phyloP scores from a whole-genome alignment of 192 early-diverging fungal species.

The Coemansia reversa region DNA sequence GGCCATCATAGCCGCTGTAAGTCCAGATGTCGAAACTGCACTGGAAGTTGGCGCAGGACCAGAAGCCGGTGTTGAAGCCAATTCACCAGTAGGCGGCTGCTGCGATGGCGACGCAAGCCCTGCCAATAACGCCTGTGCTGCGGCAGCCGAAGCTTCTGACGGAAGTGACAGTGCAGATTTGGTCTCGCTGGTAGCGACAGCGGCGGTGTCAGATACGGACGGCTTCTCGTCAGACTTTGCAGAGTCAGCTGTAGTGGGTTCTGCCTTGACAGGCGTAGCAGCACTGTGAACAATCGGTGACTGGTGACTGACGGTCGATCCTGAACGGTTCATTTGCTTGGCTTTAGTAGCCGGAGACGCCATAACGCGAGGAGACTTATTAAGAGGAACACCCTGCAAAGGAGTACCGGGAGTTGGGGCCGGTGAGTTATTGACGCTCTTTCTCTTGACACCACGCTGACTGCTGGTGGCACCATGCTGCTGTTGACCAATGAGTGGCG shows the following conservation, averaged over 20 bases:
- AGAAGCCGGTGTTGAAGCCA: neutral
- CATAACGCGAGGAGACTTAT: slow-evolving; percentile 42
- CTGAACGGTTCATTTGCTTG: slow-evolving; percentile 15
- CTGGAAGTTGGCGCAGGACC: neutral
- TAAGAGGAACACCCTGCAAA: slow-evolving; percentile 8
- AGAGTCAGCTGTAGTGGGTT: neutral
- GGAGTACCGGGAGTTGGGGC: slow-evolving; percentile 10
- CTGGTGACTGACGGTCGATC: slow-evolving; percentile 15
- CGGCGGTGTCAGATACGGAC: neutral
- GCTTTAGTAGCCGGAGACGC: slow-evolving; percentile 11
- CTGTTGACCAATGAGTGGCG: slow-evolving; percentile 22
- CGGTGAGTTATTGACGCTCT: slow-evolving; percentile 49
- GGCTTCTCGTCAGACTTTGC: slow-evolving; percentile 1
- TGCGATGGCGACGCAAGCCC: neutral
- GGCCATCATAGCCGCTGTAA: slow-evolving; percentile 25
- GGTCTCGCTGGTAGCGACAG: neutral
- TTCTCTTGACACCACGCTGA: slow-evolving; percentile 48
- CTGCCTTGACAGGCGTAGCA: neutral
- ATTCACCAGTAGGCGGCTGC: neutral
- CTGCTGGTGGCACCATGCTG: neutral
- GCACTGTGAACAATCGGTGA: neutral
- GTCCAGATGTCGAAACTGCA: slow-evolving; percentile 1
- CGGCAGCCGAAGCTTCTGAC: slow-evolving; percentile 1
- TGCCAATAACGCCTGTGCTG: neutral
- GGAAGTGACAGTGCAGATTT: neutral